Percentiles rank a stretch among this genome's conserved stretches.
Conservation (phyloP, 768 basidiomycete species). For the Chiua virens region DNA sequence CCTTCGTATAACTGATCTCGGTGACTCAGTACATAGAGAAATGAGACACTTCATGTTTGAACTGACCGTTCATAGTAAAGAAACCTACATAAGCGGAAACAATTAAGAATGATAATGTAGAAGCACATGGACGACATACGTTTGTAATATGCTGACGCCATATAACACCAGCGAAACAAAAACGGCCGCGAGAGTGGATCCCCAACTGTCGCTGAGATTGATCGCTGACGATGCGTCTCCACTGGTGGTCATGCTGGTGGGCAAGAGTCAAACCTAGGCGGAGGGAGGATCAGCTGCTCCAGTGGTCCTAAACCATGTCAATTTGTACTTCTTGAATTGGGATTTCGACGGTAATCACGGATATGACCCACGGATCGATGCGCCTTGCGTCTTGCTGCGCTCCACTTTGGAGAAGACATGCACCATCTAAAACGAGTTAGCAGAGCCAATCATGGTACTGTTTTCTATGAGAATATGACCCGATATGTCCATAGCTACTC, state of each 20-base stretch:
- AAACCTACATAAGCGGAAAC: slow-evolving; percentile 11
- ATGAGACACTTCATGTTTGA: background rate
- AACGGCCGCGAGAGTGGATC: slow-evolving; percentile 21
- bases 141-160: slow-evolving; percentile 25
- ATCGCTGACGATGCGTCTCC: background rate
- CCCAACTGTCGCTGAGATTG: slow-evolving; percentile 18
- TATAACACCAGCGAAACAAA: slow-evolving; percentile 24
- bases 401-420: background rate
- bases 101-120: background rate
- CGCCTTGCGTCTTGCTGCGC: background rate
- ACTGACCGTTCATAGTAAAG: slow-evolving; percentile 27
- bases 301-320: background rate
- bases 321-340: slow-evolving; percentile 14
- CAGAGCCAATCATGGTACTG: too few species aligned
- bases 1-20: slow-evolving; percentile 15
- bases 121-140: slow-evolving; percentile 10
- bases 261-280: background rate
- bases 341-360: slow-evolving; percentile 11
- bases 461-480: too few species aligned
- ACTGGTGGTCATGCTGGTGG: slow-evolving; percentile 11
- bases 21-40: background rate
- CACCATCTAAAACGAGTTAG: background rate
- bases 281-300: background rate
- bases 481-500: too few species aligned
- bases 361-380: background rate